A percentile compares a stretch with the other conserved stretches of the same genome.
Conservation (phyloP, 345 rosid species). For the Syzygium grande region DNA sequence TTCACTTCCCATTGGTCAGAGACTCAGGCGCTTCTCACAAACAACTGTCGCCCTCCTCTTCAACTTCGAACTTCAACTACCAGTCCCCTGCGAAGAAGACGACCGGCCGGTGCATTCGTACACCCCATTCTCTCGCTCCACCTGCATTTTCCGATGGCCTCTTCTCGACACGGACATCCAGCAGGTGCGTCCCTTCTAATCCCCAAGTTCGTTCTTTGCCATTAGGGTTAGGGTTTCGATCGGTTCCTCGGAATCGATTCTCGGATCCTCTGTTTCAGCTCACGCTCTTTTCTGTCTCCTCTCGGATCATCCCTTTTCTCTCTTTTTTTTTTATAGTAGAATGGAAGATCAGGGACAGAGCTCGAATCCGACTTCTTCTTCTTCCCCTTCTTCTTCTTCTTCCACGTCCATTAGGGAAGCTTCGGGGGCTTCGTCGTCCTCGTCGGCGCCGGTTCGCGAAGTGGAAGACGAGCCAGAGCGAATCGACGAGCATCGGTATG, state of each 20-base stretch:
- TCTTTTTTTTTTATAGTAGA: background rate
- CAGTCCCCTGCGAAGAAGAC: slow-evolving; percentile 13
- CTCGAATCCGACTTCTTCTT: background rate
- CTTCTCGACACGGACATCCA: slow-evolving; percentile 1
- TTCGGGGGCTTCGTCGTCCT: slow-evolving; percentile 11
- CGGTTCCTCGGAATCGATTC: background rate
- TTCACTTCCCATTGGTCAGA: background rate
- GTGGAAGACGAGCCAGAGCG: slow-evolving; percentile 30
- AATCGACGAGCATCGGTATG: slow-evolving; percentile 11
- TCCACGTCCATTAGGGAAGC: slow-evolving; percentile 4
- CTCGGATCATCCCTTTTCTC: background rate
- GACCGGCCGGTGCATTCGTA: slow-evolving; percentile 25
- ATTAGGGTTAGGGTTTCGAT: background rate
- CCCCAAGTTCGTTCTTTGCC: background rate
- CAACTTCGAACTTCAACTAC: slow-evolving; percentile 1
- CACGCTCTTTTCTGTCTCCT: background rate
- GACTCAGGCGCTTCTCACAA: background rate
- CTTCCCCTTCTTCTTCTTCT: slow-evolving; percentile 7
- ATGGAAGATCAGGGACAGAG: slow-evolving; percentile 48
- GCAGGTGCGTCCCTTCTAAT: background rate
- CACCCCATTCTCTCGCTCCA: background rate
- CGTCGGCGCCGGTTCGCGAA: slow-evolving; percentile 31
- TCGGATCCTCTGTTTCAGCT: background rate
- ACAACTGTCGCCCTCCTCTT: background rate
- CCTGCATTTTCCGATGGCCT: slow-evolving; percentile 14